Conservation (phyloP, 345 rosid genomes). For the Microcos paniculata region DNA sequence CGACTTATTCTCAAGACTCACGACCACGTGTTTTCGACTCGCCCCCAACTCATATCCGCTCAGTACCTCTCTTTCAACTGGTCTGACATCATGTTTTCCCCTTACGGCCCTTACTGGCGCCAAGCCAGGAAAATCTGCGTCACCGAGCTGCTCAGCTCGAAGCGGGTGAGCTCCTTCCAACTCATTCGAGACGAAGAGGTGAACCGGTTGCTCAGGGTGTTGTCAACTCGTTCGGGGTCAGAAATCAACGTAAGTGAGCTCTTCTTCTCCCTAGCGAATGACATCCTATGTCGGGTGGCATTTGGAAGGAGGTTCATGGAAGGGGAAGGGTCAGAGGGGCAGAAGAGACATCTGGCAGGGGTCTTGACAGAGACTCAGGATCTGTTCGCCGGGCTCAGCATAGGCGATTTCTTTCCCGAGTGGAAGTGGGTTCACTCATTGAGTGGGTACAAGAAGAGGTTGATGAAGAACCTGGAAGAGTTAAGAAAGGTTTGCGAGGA, state of each 20-base stretch:
- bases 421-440: constrained; percentile 35
- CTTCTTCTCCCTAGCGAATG: constrained; percentile 29
- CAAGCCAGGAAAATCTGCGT: constrained; percentile 39
- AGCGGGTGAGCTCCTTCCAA: constrained; percentile 28
- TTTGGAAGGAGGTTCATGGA: constrained; percentile 38
- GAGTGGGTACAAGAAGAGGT: constrained; percentile 32
- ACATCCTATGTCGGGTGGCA: constrained; percentile 33
- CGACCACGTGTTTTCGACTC: constrained; percentile 1
- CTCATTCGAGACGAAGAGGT: constrained; percentile 32
- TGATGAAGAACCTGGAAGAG: constrained; percentile 30
- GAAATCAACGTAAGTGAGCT: constrained; percentile 33
- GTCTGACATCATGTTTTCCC: constrained; percentile 40
- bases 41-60: constrained; percentile 24
- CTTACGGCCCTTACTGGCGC: constrained; percentile 39
- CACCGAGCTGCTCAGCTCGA: constrained; percentile 37
- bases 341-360: constrained; percentile 18
- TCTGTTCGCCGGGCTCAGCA: constrained; percentile 39
- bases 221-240: background rate
- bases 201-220: constrained; percentile 10
- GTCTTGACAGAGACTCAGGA: constrained; percentile 41
- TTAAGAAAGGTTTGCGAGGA: constrained; percentile 38
- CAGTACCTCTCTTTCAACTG: constrained; percentile 34
- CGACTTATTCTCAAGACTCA: constrained; percentile 13
- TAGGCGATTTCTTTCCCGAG: constrained; percentile 38
- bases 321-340: constrained; percentile 7